Evolutionary conservation across 495 filamentous ascomycete species (phyloP), one percentile per base, ranked within the genome.

Genomic region (Penicillium waksmanii): DNA sequence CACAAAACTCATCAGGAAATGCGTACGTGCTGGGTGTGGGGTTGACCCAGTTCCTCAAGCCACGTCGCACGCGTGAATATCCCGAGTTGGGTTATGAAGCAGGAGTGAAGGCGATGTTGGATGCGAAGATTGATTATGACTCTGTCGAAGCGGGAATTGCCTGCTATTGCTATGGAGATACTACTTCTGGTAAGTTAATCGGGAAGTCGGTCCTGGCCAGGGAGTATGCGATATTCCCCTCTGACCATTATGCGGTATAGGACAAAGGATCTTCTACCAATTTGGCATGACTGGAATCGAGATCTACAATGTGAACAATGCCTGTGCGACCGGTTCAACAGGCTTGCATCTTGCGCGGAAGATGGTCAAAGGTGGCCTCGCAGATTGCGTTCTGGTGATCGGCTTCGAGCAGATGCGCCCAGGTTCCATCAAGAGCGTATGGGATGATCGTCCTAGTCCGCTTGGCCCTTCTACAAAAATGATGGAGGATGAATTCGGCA

Each of bases 341-440:
- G 92, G 92, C 15, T 72, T 95, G 12, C 80, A 85, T 66, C 83
- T 95, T 77, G 92, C 84, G 0, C 79, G 89, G 5, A 85, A 83
- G 27, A 76, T 91, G 70, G 86, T 94, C 60, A 71, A 83, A 18
- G 75, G 85, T 58, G 90, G 90, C 21, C 84, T 80, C 11, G 85
- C 85, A 3, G 85, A 93, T 68, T 91, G 88, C 60, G 83, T 91
- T 9, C 73, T 96, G 55, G 90, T 95, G 5, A 81, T 95, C n/a
- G 92, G 92, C 12, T 96, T 93, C 64, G 92, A 96, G 78, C 93
- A 93, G 82, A 96, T 96, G 91, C 86, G 84, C 68, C 85, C 87
- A 0, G 91, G 91, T 5, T 66, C 63, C 1, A 66, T 66, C 35
- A 66, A 66, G 36, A 66, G 64, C 42, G 64, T 66, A 5, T 66